These are phyloP conservation scores for Clarireedia monteithiana DNA, from an alignment of 2,329 filamentous ascomycete species.

Conservation along the genomic window DNA sequence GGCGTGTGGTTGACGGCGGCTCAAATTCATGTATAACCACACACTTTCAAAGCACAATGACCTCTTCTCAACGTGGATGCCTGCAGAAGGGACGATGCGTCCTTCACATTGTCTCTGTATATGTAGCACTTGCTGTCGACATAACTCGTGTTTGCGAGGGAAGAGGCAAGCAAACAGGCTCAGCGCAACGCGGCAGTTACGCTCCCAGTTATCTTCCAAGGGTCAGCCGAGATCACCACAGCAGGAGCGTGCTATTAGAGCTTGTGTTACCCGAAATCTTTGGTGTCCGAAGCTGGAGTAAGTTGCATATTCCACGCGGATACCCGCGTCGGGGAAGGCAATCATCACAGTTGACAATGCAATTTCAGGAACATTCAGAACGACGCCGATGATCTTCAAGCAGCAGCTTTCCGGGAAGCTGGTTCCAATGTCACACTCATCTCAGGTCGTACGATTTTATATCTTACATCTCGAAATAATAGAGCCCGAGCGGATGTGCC, in stretches of 20 bases:
- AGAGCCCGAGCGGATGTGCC: neutral
- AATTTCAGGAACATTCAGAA: neutral
- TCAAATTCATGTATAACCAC: neutral
- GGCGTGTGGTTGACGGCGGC: neutral
- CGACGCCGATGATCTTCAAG: neutral
- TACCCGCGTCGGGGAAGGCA: constrained; percentile 2
- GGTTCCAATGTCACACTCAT: constrained; percentile 1
- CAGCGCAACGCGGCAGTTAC: neutral
- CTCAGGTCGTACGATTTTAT: neutral
- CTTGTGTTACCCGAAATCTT: constrained; percentile 8
- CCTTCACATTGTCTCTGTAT: neutral
- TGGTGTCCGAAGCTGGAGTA: neutral
- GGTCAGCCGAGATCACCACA: constrained; percentile 3
- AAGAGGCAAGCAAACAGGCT: neutral
- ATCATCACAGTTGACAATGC: neutral
- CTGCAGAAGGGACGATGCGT: neutral
- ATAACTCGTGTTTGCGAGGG: neutral
- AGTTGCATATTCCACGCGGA: constrained; percentile 8
- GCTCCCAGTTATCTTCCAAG: neutral
- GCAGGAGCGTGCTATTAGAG: constrained; percentile 5
- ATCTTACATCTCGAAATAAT: neutral
- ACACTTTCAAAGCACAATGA: neutral
- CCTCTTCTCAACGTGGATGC: neutral
- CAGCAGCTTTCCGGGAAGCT: constrained; percentile 11
- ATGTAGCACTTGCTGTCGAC: neutral